Evolutionary conservation across 306 rosid species (phyloP).

Genomic region (Lagenaria siceraria): DNA sequence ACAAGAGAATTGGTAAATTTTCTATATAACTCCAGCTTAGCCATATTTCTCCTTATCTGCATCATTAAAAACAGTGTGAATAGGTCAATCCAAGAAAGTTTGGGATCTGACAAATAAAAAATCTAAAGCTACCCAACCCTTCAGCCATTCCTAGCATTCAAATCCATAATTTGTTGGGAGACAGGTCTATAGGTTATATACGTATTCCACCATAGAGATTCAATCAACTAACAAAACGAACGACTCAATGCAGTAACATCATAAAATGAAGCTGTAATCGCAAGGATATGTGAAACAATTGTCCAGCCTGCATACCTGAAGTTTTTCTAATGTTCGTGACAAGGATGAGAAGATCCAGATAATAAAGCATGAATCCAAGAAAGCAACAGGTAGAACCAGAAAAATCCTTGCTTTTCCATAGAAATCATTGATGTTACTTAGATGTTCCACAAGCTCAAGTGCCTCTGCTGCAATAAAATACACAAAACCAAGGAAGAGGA

Average conservation of each 20-base stretch:
- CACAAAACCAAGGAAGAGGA: conserved; percentile 47
- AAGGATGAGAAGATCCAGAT: conserved; percentile 88
- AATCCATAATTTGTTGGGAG: background rate
- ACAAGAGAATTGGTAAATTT: conserved; percentile 89
- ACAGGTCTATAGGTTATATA: background rate
- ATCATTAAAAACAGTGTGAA: conserved; percentile 12
- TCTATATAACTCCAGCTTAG: conserved; percentile 79
- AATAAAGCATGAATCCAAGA: conserved; percentile 74
- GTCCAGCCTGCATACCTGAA: conserved; percentile 40
- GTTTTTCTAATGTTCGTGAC: conserved; percentile 79
- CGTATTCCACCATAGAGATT: background rate
- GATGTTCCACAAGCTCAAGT: conserved; percentile 76
- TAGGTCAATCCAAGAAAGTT: background rate
- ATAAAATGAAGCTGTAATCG: conserved; percentile 1
- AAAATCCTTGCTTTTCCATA: conserved; percentile 64
- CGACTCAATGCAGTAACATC: background rate
- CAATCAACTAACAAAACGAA: background rate
- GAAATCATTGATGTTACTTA: conserved; percentile 82
- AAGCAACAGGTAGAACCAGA: conserved; percentile 75
- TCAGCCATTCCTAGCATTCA: background rate
- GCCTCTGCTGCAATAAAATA: conserved; percentile 76
- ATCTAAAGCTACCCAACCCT: conserved; percentile 19
- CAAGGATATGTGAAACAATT: background rate
- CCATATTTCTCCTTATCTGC: conserved; percentile 76
- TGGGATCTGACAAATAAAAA: background rate